These are phyloP conservation scores for Styphnolobium japonicum DNA, from an alignment of 306 rosid genomes.

Conservation along the genomic window DNA sequence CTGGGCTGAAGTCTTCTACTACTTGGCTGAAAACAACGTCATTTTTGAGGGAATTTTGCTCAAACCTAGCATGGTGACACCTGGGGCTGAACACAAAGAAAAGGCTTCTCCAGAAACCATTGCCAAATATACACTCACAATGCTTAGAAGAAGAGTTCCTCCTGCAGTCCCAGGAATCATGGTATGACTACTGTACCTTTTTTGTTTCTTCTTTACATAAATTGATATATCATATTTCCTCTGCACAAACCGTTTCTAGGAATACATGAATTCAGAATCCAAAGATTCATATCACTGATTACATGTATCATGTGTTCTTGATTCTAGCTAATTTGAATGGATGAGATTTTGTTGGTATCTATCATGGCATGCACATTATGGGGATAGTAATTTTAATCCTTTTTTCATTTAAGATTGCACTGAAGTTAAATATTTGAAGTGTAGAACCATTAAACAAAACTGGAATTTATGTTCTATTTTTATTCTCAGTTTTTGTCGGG, in stretches of 20 bases:
- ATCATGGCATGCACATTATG: conserved; percentile 5
- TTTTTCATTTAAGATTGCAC: not conserved
- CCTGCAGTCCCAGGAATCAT: conserved; percentile 99
- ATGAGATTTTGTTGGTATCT: not conserved
- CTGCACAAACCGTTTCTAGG: not conserved
- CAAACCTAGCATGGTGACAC: conserved; percentile 99
- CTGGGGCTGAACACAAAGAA: conserved; percentile 95
- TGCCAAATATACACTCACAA: conserved; percentile 70
- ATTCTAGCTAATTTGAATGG: not conserved
- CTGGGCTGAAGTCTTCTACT: conserved; percentile 95
- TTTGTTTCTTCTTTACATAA: not conserved
- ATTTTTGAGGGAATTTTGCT: conserved; percentile 93
- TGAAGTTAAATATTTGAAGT: not conserved
- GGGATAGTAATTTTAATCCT: not conserved
- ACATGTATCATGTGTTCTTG: not conserved
- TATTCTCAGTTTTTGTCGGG: conserved; percentile 84
- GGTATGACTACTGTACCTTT: conserved; percentile 45
- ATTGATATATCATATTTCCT: not conserved
- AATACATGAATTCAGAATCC: not conserved
- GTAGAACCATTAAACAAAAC: not conserved
- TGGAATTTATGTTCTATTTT: conserved; percentile 12
- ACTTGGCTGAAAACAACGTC: conserved; percentile 93
- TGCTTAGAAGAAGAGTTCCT: conserved; percentile 95
- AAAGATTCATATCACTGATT: not conserved
- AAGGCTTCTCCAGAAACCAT: conserved; percentile 87